A percentile compares a stretch with the other conserved stretches of the same genome.
Evolutionary conservation across 192 early-diverging fungal species (phyloP).

Genomic region (Coemansia guatemalensis): DNA sequence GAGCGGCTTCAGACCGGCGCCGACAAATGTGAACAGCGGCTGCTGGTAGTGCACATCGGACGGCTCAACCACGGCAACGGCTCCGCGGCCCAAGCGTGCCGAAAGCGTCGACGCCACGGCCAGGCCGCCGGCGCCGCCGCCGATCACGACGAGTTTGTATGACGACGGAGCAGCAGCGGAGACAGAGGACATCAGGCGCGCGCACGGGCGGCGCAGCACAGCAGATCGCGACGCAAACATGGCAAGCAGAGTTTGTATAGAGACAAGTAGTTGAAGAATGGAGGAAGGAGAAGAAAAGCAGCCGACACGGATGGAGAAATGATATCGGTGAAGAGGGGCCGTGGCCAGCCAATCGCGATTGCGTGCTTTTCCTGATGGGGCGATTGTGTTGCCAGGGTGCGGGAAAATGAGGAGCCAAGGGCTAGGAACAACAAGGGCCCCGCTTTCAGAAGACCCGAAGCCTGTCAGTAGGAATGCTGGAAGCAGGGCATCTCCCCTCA

Average conservation of each 20-base stretch:
- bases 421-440: too few species aligned
- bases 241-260: conserved; percentile 29
- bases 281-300: conserved; percentile 1
- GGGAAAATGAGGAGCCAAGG: too few species aligned
- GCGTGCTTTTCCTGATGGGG: conserved; percentile 9
- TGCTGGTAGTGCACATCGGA: conserved; percentile 77
- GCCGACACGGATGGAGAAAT: not conserved
- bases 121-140: conserved; percentile 54
- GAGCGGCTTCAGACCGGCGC: conserved; percentile 79
- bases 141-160: conserved; percentile 54
- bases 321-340: not conserved
- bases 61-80: conserved; percentile 77
- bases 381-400: too few species aligned
- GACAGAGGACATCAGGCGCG: conserved; percentile 35
- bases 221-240: conserved; percentile 22
- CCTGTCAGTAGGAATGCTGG: too few species aligned
- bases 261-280: conserved; percentile 7
- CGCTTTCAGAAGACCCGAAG: too few species aligned
- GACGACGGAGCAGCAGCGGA: conserved; percentile 39
- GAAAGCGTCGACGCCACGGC: conserved; percentile 71
- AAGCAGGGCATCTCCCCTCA: too few species aligned
- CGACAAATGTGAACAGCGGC: conserved; percentile 90
- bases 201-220: conserved; percentile 18
- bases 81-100: conserved; percentile 59
- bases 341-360: conserved; percentile 6